Evolutionary conservation across 129 eudicot genomes (phyloP).

Genomic region (Smallanthus sonchifolius): DNA sequence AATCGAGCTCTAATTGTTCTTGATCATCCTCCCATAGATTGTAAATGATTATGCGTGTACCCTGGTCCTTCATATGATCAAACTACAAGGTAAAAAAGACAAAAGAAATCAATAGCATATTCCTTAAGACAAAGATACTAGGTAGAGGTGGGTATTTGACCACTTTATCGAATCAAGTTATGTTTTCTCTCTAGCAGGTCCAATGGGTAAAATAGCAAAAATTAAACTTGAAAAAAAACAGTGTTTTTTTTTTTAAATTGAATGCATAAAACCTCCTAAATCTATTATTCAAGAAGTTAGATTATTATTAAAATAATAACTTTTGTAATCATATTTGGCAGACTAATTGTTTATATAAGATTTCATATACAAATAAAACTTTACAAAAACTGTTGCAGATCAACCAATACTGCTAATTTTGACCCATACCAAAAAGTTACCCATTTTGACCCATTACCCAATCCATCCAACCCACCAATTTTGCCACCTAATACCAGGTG

Average conservation of each 20-base stretch:
- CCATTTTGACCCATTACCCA: not conserved
- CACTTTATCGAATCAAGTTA: not conserved
- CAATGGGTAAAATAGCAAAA: not conserved
- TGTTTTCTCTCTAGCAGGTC: not conserved
- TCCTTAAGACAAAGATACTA: not conserved
- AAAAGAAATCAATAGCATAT: conserved; percentile 15
- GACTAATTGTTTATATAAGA: not conserved
- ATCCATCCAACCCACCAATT: not conserved
- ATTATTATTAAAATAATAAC: not conserved
- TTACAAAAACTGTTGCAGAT: not conserved
- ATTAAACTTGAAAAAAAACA: not conserved
- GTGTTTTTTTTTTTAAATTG: not conserved
- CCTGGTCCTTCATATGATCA: conserved; percentile 73
- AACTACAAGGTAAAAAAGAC: conserved; percentile 41
- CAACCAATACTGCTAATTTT: not conserved
- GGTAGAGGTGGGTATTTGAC: not conserved
- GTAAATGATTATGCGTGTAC: conserved; percentile 80
- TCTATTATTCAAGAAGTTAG: not conserved
- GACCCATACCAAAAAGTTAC: not conserved
- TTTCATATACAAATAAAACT: not conserved
- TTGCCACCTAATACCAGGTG: not conserved
- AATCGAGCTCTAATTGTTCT: conserved; percentile 87
- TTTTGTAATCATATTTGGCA: not conserved
- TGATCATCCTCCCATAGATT: conserved; percentile 98
- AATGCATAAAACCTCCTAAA: not conserved